Base-by-base conservation (phyloP, 129 eudicot genomes). In the Flaveria robusta region DNA sequence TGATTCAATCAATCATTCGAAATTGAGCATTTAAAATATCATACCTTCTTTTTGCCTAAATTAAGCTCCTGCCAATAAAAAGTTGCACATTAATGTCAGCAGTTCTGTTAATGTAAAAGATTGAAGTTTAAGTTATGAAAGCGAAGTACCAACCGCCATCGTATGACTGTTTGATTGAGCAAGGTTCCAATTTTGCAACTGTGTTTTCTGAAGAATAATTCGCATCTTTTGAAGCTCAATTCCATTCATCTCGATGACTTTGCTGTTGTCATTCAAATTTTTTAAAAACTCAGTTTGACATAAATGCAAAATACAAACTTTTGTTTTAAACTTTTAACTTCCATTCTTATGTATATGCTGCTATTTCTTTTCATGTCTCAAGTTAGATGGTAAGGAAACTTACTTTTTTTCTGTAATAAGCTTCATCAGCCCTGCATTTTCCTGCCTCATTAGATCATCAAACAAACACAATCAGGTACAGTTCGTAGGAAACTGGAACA, bases 181-280 rank as follows among this genome's bases (percentile, higher is more conserved):
- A 79, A 92, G 92, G 68, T 68, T 83, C 94, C 88, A 90, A 63
- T 90, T 92, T 81, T 92, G 98, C 88, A 87, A 70, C 79, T 90
- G 94, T 78, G 83, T 83, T 77, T 84, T 92, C 87, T 85, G 89
- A 72, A 92, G 81, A 81, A 73, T 64, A 15, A 74, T n/a, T 50
- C 89, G 85, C 82, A 86, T 22, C 67, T 86, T 88, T 58, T 83
- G 88, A 77, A 92, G 81, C 90, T 92, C 94, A 23, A 65, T 20
- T 70, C 90, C 96, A 68, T 81, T 88, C 67, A 80, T n/a, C 79
- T 90, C 96, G 71, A 92, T 88, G 10, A 83, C 68, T 86, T 92
- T 88, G 74, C 96, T 92, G 89, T 72, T 26, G 4, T 71, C 82
- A 50, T 74, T 9, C 47, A 70, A 54, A 70, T 63, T n/a, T 18